Base-by-base conservation (phyloP, 345 rosid species). In the Diplotaxis tenuifolia region DNA sequence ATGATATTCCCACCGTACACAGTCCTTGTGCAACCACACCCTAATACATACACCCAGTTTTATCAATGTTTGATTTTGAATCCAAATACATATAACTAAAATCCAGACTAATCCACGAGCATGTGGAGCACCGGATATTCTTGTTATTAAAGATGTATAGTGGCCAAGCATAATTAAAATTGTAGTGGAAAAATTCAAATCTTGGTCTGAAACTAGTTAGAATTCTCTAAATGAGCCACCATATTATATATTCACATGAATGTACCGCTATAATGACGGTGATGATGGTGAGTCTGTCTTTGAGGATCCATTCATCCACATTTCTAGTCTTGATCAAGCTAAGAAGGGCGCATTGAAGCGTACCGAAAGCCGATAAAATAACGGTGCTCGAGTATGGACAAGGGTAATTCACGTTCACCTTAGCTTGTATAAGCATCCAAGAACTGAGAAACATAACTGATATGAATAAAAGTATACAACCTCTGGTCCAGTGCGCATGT, bases 311-410 rank as follows among this genome's bases (percentile, higher is more conserved):
- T 3, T 45, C 75, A 14, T 83, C 63, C 2, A 71, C 40, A 50
- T 84, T 62, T 68, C 80, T 77, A 61, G 60, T 78, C 7, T 74
- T 65, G 52, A 80, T 79, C 53, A 85, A 63, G 59, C 86, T 62
- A 47, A 86, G 57, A 27, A 82, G 40, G 36, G 86, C 88, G 23
- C 86, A 81, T 19, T 88, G 94, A 58, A 88, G 61, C 9, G 87
- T 83, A 25, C 86, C 85, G 32, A 86, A 86, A 31, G 75, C 70
- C 18, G 91, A 82, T 75, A 86, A 61, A 16, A 86, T 70, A 14
- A 89, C 85, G 1, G 91, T 86, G 79, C 88, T 84, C 1, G 93
- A 86, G 72, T 85, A 88, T 49, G 82, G 86, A 68, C 79, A 82
- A 3, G 94, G 89, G 58, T 78, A 86, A 10, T 42, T 79, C 73